Base-by-base conservation (phyloP, 805 yeast species). In the Sungouiozyma ichnusensis region DNA sequence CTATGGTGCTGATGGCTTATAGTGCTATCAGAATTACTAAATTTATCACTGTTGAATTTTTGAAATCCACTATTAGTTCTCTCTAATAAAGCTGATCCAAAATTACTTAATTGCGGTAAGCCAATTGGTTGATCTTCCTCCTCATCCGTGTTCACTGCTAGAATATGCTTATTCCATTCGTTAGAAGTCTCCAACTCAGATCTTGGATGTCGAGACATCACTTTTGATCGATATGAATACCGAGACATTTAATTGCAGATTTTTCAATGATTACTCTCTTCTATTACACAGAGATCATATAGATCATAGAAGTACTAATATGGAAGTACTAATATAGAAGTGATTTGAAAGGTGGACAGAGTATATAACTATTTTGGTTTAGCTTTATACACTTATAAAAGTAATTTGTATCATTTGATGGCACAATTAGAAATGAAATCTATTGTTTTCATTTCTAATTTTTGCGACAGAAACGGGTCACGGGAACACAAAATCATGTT, bases 1-100 rank as follows among this genome's bases (percentile, higher is more conserved):
- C 29, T 24, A 11, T 24, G 29, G 11, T 24, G 29, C 29, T 24
- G 29, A 11, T 24, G 29, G 11, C 29, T 24, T 24, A 15, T 13
- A 7, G 35, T 34, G 33, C 31, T 38, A 6, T 11, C 18, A 14
- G 33, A 20, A 37, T 38, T 29, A 37, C 20, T 31, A 15, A 19
- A 27, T 15, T 19, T 36, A 29, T 35, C 29, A 24, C 11, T 24
- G 29, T 11, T 24, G 11, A 24, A 7, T 24, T 24, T 24, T 24
- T 24, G 29, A 24, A 24, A 7, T 24, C 24, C 29, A 24, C 18
- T 18, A 27, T 20, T 37, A 9, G 27, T 40, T 16, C 37, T 44
- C 18, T 49, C 48, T 11, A 58, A 41, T 41, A 58, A 39, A 8
- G 62, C 63, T n/a, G 62, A 57, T 5, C 59, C 63, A 47, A 54